Evolutionary conservation across 768 basidiomycete species (phyloP), one percentile per base, ranked within the genome.

Genomic region (Mycena alexandri): DNA sequence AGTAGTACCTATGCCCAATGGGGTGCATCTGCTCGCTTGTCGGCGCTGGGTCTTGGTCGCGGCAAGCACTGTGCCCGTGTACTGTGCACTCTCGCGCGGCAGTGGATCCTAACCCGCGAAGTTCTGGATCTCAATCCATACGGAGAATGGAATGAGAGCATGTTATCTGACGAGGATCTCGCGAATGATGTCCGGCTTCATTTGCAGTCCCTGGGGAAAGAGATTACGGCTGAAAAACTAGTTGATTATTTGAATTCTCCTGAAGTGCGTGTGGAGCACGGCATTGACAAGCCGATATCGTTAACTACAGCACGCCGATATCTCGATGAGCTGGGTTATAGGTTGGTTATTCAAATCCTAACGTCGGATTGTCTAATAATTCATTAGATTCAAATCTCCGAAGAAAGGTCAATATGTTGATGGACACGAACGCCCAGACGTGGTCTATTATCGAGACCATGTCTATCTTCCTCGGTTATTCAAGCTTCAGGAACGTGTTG

Each of bases 341-440:
- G 57, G 38, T 60, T 21, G 14, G 43, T 44, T 13, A 38, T 50
- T n/a, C 34, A 2, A 8, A 21, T 22, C 12, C 25, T 36, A 22
- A 1, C 13, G 8, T 24, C 22, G 21, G n/a, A 2, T 10, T 36
- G 33, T 22, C 44, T 50, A 48, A 60, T 51, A 19, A 6, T 60
- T 36, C 22, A 24, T 54, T 33, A 48, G 46, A 60, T 67, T 67
- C 22, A 53, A 14, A 16, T 34, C n/a, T 50, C 55, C 59, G 4
- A 67, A 67, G 48, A 69, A 62, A 25, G 76, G 74, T 16, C 63
- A 71, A 58, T 76, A 69, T 53, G 43, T 64, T 11, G 74, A 77
- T 69, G 76, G 76, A n/a, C 52, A 54, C 22, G 52, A 54, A 38
- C 34, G 34, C n/a, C 29, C 51, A 34, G 51, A 52, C 16, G 51